phyloP scores from a whole-genome alignment of 306 rosid species.

The Heteromeles arbutifolia region DNA sequence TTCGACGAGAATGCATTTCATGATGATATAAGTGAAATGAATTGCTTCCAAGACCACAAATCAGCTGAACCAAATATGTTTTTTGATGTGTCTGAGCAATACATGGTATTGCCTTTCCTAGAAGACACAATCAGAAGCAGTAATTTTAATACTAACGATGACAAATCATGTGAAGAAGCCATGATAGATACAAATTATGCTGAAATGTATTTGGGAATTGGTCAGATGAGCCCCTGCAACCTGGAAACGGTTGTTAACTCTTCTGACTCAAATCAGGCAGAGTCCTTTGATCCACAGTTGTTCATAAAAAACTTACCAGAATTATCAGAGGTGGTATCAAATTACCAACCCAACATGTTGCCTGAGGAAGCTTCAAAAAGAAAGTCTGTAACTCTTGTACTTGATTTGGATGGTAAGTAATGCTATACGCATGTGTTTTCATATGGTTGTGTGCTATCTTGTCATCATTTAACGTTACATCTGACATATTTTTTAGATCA shows the following conservation, averaged over 20 bases:
- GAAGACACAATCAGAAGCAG: slow-evolving; percentile 60
- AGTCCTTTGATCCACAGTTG: slow-evolving; percentile 82
- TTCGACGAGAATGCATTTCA: slow-evolving; percentile 42
- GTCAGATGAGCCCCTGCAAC: slow-evolving; percentile 61
- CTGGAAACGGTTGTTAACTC: slow-evolving; percentile 50
- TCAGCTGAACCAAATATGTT: slow-evolving; percentile 44
- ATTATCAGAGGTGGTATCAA: slow-evolving; percentile 66
- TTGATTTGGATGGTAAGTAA: slow-evolving; percentile 92
- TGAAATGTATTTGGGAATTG: slow-evolving; percentile 62
- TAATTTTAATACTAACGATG: slow-evolving; percentile 29
- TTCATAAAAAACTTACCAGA: slow-evolving; percentile 81
- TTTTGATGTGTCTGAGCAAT: slow-evolving; percentile 64
- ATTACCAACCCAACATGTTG: slow-evolving; percentile 39
- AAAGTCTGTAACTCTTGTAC: slow-evolving; percentile 73
- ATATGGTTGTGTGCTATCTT: neutral
- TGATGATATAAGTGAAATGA: slow-evolving; percentile 39
- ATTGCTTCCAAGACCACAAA: slow-evolving; percentile 48
- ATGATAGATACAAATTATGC: slow-evolving; percentile 41
- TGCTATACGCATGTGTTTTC: neutral
- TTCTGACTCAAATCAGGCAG: slow-evolving; percentile 56
- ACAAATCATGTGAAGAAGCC: slow-evolving; percentile 44
- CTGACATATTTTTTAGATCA: neutral
- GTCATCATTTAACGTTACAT: neutral
- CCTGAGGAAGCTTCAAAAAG: slow-evolving; percentile 53
- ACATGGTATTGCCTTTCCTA: slow-evolving; percentile 70